Conservation (phyloP, 106 monocot genomes). For the Allium sativum region DNA sequence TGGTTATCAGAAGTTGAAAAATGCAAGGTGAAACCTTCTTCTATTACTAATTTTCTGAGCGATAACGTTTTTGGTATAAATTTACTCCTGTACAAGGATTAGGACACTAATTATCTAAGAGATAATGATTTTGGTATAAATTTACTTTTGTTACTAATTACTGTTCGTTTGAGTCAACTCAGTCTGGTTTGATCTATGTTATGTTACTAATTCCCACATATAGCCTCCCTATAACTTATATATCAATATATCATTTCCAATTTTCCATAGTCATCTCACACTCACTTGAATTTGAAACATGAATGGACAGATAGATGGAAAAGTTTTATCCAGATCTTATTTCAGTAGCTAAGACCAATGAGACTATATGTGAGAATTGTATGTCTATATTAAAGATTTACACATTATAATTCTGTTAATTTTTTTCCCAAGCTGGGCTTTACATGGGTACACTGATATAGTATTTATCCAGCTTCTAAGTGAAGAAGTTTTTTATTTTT, state of each 20-base stretch:
- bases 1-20: too few species aligned
- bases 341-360: conserved; percentile 87
- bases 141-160: too few species aligned
- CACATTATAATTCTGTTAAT: neutral
- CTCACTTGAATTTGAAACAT: conserved; percentile 40
- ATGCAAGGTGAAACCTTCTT: too few species aligned
- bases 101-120: too few species aligned
- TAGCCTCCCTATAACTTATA: neutral
- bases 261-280: neutral
- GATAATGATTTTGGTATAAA: too few species aligned
- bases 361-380: conserved; percentile 98
- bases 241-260: neutral
- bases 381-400: conserved; percentile 94
- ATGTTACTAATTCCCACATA: too few species aligned
- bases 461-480: conserved; percentile 72
- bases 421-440: too few species aligned
- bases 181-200: too few species aligned
- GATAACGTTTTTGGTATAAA: too few species aligned
- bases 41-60: too few species aligned
- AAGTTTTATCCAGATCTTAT: conserved; percentile 96
- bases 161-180: too few species aligned
- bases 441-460: neutral
- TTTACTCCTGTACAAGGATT: too few species aligned
- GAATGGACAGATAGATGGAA: conserved; percentile 98
- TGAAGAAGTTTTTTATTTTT: conserved; percentile 99